Conservation (phyloP, 306 rosid species). For the Trifolium repens region DNA sequence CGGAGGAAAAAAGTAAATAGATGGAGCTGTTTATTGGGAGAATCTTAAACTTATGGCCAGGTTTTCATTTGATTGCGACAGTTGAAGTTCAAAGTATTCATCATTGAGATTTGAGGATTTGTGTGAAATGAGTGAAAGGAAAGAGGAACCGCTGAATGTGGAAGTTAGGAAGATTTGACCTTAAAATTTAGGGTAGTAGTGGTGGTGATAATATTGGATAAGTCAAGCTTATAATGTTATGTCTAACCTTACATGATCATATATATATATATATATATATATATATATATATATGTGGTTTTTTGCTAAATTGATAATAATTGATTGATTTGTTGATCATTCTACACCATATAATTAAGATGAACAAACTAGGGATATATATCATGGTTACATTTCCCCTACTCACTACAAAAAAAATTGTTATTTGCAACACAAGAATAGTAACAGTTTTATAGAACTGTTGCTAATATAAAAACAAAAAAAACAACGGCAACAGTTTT, state of each 20-base stretch:
- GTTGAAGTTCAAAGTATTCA: slow-evolving; percentile 21
- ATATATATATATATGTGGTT: not conserved
- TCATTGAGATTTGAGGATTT: slow-evolving; percentile 8
- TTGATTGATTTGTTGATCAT: not conserved
- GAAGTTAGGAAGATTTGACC: slow-evolving; percentile 33
- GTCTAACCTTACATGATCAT: not conserved
- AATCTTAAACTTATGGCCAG: slow-evolving; percentile 19
- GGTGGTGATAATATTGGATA: slow-evolving; percentile 1
- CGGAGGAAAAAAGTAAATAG: not conserved
- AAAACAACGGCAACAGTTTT: too few species aligned
- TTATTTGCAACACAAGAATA: too few species aligned
- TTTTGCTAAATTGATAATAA: not conserved
- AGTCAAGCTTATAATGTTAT: not conserved
- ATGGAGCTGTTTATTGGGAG: slow-evolving; percentile 15
- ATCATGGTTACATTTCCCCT: not conserved
- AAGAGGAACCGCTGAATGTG: slow-evolving; percentile 43
- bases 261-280: not conserved
- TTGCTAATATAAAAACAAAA: too few species aligned
- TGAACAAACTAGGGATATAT: not conserved
- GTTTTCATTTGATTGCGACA: not conserved
- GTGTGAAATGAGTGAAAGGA: not conserved
- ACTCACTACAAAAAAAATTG: too few species aligned
- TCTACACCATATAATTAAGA: not conserved
- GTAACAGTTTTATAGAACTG: too few species aligned
- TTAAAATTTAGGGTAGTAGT: slow-evolving; percentile 33